A percentile compares a stretch with the other conserved stretches of the same genome.
Evolutionary conservation across 2,329 filamentous ascomycete genomes (phyloP).

Genomic region (Meredithiella fracta): DNA sequence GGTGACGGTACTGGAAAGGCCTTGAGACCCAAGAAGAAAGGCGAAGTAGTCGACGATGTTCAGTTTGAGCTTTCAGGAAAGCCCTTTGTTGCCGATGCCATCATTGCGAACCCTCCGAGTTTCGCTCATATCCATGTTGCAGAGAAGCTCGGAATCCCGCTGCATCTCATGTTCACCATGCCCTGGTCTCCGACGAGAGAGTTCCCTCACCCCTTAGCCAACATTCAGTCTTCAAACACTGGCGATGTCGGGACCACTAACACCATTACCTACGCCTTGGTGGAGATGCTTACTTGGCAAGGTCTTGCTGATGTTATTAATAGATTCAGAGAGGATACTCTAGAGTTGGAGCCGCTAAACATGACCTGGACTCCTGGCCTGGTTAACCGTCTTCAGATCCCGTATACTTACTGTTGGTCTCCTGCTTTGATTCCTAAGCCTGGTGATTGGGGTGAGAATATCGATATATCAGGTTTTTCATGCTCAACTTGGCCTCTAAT

Average conservation of each 20-base stretch:
- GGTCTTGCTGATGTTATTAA: conserved; percentile 85
- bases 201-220: conserved; percentile 75
- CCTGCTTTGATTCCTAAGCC: conserved; percentile 65
- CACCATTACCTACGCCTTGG: conserved; percentile 66
- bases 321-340: conserved; percentile 56
- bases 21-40: conserved; percentile 28
- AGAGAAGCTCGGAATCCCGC: conserved; percentile 55
- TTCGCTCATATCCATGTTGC: conserved; percentile 63
- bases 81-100: conserved; percentile 70
- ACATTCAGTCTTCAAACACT: conserved; percentile 54
- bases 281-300: conserved; percentile 90
- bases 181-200: conserved; percentile 75
- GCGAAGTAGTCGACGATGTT: conserved; percentile 32
- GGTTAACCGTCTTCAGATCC: conserved; percentile 56
- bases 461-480: conserved; percentile 65
- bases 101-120: conserved; percentile 63
- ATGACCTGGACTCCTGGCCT: conserved; percentile 71
- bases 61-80: conserved; percentile 25
- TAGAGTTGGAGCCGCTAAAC: conserved; percentile 63
- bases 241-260: conserved; percentile 64
- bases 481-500: conserved; percentile 49
- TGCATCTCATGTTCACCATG: conserved; percentile 94
- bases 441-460: conserved; percentile 55
- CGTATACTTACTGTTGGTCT: conserved; percentile 88
- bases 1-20: conserved; percentile 46